Evolutionary conservation across 495 filamentous ascomycete genomes (phyloP), one percentile per base, ranked within the genome.

Genomic region (Hyaloscypha hepaticicola): DNA sequence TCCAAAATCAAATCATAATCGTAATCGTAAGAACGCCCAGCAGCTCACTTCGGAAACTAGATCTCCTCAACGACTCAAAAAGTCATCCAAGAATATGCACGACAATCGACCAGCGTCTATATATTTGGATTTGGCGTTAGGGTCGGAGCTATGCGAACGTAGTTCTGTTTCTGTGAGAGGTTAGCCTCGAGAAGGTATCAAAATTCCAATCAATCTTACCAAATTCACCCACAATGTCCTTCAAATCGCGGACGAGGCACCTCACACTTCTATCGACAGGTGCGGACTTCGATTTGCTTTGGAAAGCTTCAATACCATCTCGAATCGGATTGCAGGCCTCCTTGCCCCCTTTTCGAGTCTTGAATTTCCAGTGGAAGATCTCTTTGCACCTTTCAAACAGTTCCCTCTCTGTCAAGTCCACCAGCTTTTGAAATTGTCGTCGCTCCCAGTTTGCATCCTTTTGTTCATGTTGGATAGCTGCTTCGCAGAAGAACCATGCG

Each of bases 311-410:
- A 21, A 65, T 48, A 8, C 70, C 70, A 61, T 72, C 70, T n/a
- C 70, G 59, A 38, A 72, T 69, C 4, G 70, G 70, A 61, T 72
- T 72, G 52, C 64, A 69, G 5, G 64, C 64, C 64, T 72, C 70
- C 34, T 69, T 72, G 0, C 66, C 70, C 1, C 61, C 67, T 41
- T 72, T 72, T 31, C 70, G 25, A 21, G 67, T 72, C 55, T 72
- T 72, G 58, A 69, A 72, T n/a, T 61, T 65, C 61, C 67, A 69
- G 38, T 72, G 70, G 57, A 69, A 72, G 21, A 72, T 72, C 53
- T 72, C 70, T 34, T 69, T 69, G 53, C 66, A 69, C n/a, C 67
- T 55, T 6, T 69, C 67, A 29, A 72, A 72, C 24, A 72, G 34
- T 57, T 72, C 58, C 25, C 48, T 60, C 56, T 72, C 64, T 21